Base-by-base conservation (phyloP, 2,329 filamentous ascomycete species). In the Talaromyces marneffei region DNA sequence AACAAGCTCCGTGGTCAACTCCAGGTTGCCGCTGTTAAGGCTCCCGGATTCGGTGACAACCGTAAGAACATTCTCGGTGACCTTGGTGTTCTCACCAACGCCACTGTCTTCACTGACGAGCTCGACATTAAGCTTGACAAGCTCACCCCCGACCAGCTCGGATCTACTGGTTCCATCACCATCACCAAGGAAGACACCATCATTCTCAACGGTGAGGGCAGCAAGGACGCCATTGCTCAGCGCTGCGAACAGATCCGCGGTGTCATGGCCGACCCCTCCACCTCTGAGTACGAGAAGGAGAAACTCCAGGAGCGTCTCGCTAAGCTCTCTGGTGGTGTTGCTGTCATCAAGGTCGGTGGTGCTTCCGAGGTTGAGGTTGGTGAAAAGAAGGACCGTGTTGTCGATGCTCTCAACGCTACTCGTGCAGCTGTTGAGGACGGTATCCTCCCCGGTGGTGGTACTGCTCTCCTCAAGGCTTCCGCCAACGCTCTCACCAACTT, bases 171-270 rank as follows among this genome's bases (percentile, higher is more conserved):
- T 66, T 94, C 92, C 72, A 97, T 99, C 82, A 97, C 94, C 77
- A 97, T 99, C 81, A 99, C 94, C 78, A 99, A 99, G 86, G 94
- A 99, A 82, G 94, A 99, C 80, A 99, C 94, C 71, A 97, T 99
- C 78, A 87, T 99, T 74, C 87, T 99, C 65, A 99, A 99, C 79
- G 94, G 94, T 61, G 92, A 96, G 73, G 94, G 94, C 66, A 89
- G 82, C 87, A 97, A 97, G 85, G 94, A 99, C 74, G 78, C 85
- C 68, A 95, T 99, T 72, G 80, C 90, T 67, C 92, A 97, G 84
- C 90, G 94, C 76, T 97, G 94, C 81, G 94, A 99, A 82, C 94
- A 99, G 84, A 99, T 99, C 80, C 92, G 94, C 70, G 92, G 93
- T 69, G 92, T 97, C 79, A 96, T 97, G 83, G 85, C 83, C 65